Conservation (phyloP, 2,329 filamentous ascomycete species). For the Ceratocystis harringtonii region DNA sequence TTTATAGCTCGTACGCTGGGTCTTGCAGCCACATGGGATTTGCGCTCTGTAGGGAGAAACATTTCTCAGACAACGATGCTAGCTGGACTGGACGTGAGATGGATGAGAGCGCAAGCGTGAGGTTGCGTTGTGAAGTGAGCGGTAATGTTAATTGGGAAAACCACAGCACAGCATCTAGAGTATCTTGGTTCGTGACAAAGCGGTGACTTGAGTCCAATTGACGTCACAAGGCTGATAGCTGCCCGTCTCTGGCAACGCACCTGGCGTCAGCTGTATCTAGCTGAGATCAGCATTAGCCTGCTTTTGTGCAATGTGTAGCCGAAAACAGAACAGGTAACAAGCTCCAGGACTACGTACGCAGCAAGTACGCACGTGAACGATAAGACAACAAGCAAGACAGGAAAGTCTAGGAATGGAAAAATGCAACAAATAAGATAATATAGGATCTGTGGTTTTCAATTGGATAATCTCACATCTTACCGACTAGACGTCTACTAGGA, state of each 20-base stretch:
- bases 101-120: not conserved
- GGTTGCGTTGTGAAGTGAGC: not conserved
- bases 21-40: constrained; percentile 5
- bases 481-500: not conserved
- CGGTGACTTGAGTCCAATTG: not conserved
- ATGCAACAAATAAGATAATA: not conserved
- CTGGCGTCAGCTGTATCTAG: not conserved
- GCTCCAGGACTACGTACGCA: not conserved
- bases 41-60: constrained; percentile 1
- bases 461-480: not conserved
- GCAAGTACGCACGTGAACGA: not conserved
- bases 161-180: no score
- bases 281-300: not conserved
- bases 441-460: not conserved
- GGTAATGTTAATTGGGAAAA: not conserved
- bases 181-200: no score
- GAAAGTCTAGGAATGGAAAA: not conserved
- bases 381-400: not conserved
- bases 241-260: not conserved
- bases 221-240: not conserved
- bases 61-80: not conserved
- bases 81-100: not conserved
- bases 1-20: not conserved
- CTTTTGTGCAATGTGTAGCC: not conserved
- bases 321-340: not conserved